Base-by-base conservation (phyloP, 2,329 filamentous ascomycete genomes). In the Cladosporium colombiae region DNA sequence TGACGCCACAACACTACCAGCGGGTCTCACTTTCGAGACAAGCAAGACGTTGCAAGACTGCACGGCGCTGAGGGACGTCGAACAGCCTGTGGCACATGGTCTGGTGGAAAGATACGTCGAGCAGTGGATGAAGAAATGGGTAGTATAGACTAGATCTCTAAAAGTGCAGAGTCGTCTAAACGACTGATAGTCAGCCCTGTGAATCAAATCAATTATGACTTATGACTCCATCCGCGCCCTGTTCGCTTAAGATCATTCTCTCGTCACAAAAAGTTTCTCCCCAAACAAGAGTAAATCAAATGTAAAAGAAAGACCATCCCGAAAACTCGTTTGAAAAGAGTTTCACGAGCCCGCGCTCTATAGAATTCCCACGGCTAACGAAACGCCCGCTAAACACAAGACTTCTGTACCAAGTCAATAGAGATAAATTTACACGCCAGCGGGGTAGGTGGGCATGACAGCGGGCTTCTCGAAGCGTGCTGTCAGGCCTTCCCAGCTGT, bases 91-190 rank as follows among this genome's bases (percentile, higher is more conserved):
- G 8, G 60, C 58, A 31, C 64, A 66, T 14, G 71, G 70, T 5
- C 52, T 73, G 55, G 62, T 72, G 23, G 69, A 66, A 53, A 69
- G 70, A 35, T 73, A 72, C 55, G 70, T 73, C 35, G 56, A 65
- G 37, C 53, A 55, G 18, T 73, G 71, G 71, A 64, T 68, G 25
- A 65, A 23, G 23, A 66, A 64, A 33, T 73, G 71, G 71, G 59
- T 21, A 44, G 40, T 23, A 14, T 50, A 65, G 62, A 59, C 8
- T 27, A n/a, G n/a, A 46, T 7, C 40, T 46, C 21, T 35, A 57
- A 21, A 23, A 33, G 40, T 46, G 40, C 21, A 46, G n/a, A 29
- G 27, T 55, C 27, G 25, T 33, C 27, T 46, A 46, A 46, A 46
- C 40, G 40, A 46, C 40, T 46, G 40, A 46, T 46, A 46, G 40